Evolutionary conservation across 495 filamentous ascomycete genomes (phyloP).

Genomic region (Penicillium mononematosum): DNA sequence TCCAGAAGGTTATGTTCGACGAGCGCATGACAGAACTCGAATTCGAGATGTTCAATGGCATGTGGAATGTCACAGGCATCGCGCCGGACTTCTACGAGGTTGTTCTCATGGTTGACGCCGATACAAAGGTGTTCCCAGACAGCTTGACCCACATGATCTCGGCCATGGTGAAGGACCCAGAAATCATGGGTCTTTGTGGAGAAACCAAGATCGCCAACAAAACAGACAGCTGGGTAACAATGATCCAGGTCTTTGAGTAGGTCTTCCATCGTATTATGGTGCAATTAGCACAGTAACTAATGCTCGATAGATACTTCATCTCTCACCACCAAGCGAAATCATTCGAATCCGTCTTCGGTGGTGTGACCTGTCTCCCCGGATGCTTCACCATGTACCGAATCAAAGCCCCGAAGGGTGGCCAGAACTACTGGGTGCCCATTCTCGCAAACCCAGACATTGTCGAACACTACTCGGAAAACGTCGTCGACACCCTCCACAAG

Average conservation of each 20-base stretch:
- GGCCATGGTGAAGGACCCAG: conserved; percentile 98
- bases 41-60: conserved; percentile 98
- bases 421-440: conserved; percentile 99
- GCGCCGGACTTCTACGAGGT: conserved; percentile 97
- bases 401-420: conserved; percentile 96
- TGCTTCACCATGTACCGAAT: conserved; percentile 99
- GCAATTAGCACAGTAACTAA: conserved; percentile 15
- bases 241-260: conserved; percentile 98
- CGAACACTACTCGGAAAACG: conserved; percentile 98
- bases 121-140: conserved; percentile 98
- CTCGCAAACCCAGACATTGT: conserved; percentile 98
- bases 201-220: conserved; percentile 99
- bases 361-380: conserved; percentile 97
- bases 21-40: conserved; percentile 99
- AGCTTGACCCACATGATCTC: conserved; percentile 98
- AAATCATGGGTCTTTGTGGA: conserved; percentile 98
- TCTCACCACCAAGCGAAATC: conserved; percentile 95
- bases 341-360: conserved; percentile 97
- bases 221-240: conserved; percentile 86
- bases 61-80: conserved; percentile 98
- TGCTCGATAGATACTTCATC: conserved; percentile 72
- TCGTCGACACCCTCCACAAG: conserved; percentile 97
- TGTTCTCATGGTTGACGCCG: conserved; percentile 97
- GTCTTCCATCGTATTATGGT: conserved; percentile 8
- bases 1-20: conserved; percentile 99